Evolutionary conservation across 169 alveolate genomes (phyloP), one percentile per base, ranked within the genome.

Genomic region (Babesia bigemina): DNA sequence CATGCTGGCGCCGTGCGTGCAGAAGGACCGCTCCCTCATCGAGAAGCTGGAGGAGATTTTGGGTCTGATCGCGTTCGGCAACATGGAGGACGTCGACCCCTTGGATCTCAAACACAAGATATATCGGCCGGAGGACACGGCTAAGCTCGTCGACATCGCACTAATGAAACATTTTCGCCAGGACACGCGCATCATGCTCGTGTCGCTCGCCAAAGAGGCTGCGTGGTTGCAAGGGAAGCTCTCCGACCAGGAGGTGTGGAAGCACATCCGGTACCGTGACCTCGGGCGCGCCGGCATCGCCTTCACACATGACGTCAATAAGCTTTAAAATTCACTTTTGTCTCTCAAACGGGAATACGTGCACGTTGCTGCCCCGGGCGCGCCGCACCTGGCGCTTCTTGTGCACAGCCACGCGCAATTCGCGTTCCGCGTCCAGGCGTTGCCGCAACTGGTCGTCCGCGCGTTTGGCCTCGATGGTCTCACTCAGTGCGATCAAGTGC

Each of bases 71-170:
- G 39, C 86, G 28, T 74, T 83, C 61, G 39, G 29, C 24, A 69
- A 83, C 67, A 17, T 74, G 19, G 58, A 63, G 45, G 57, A 66
- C 56, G 91, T 85, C 16, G 92, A 90, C 58, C 91, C 92, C 28
- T 50, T 58, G 60, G 82, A 76, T 22, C 44, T 81, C 55, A 83
- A 86, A 21, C 63, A 56, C 56, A 79, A 81, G 69, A 49, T 83
- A 17, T 84, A 90, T 36, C 78, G 72, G 59, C 77, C 84, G 48
- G 77, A 86, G 49, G 85, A 67, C 42, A 86, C 89, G 26, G 76
- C 91, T 21, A 60, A 50, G 73, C 56, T 79, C 36, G 86, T 83
- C 39, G 94, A 90, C 59, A 79, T 83, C 49, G 84, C 88, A 14
- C 65, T 90, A 29, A 60, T 90, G 57, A 79, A 72, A 42, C 83